A percentile compares a stretch with the other conserved stretches of the same genome.
These are phyloP conservation scores for Prunus salicina DNA, from an alignment of 306 rosid genomes.

Conservation along the genomic window DNA sequence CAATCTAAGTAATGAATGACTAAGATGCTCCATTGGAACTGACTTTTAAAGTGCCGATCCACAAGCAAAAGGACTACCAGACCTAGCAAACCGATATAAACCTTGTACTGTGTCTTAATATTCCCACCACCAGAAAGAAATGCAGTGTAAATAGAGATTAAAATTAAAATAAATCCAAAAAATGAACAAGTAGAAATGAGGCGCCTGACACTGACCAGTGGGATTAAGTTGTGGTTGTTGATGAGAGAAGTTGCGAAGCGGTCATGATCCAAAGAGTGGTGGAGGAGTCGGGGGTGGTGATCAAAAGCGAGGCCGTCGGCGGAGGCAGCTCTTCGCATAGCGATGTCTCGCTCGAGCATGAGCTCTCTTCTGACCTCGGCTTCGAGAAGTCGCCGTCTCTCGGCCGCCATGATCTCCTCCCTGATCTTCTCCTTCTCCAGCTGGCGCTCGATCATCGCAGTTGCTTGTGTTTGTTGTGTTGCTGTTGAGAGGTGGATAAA, in stretches of 20 bases:
- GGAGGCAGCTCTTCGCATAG: conserved; percentile 15
- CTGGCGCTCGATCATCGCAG: conserved; percentile 18
- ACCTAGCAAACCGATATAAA: neutral
- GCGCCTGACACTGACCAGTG: conserved; percentile 39
- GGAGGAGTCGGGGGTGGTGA: conserved; percentile 2
- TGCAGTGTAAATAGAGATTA: neutral
- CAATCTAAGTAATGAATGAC: neutral
- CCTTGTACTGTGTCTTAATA: neutral
- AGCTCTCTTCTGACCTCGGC: conserved; percentile 55
- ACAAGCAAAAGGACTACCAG: conserved; percentile 11
- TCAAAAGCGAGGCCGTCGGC: neutral
- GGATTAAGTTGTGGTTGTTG: conserved; percentile 31
- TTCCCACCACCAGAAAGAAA: neutral
- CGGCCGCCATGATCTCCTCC: conserved; percentile 36
- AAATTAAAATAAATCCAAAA: neutral
- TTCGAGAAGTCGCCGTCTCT: conserved; percentile 45
- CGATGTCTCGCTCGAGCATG: conserved; percentile 33
- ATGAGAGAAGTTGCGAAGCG: neutral
- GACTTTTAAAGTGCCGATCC: conserved; percentile 18
- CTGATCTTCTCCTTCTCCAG: conserved; percentile 47
- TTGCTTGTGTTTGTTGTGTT: too few relatives aligned
- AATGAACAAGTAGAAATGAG: neutral
- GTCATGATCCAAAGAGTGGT: conserved; percentile 7
- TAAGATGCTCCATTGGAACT: neutral
- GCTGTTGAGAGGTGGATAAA: too few relatives aligned